Evolutionary conservation across 495 filamentous ascomycete genomes (phyloP), one percentile per base, ranked within the genome.

Genomic region (Penicillium odoratum): DNA sequence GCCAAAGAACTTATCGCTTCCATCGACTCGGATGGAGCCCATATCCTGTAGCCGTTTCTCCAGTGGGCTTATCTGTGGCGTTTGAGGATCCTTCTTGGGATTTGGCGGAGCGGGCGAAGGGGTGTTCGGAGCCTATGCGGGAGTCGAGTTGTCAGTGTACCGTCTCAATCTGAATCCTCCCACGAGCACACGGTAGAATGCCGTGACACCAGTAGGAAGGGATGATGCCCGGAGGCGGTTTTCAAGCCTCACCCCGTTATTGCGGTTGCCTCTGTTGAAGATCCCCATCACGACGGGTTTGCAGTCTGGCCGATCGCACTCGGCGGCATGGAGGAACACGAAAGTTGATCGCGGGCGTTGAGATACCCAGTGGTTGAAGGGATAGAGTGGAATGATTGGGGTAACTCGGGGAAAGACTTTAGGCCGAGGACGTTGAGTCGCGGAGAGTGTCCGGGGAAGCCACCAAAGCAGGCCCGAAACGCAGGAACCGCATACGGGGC

Each of bases 1-100:
- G 3, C 95, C 94, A 78, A 93, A 98, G 75, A 96, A 98, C 79
- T 97, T 97, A 74, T 98, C 94, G 71, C 89, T 97, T 21, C 95
- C 94, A 78, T 98, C 93, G 38, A 77, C 76, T 57, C 92, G 83
- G 56, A 93, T 74, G 1, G 92, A 81, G 11, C 92, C 91, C 50
- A 91, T 83, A 70, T 92, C 89, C 59, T 83, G 81, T 31, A 97
- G 73, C 71, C 91, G 83, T 78, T 88, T 94, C 75, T 96, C 90
- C 18, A 97, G 70, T 11, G 92, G 89, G 5, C 89, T 93, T 53
- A 87, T 74, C 68, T 88, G 87, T 13, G 78, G 81, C 43, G 78
- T 69, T 60, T 86, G 80, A 55, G 84, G 82, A 53, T 93, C 89
- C 70, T 92, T 94, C 74, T 93, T 93, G 59, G 78, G 59, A 33